phyloP scores from a whole-genome alignment of 2,329 filamentous ascomycete species.

The Penicillium sclerotiorum region DNA sequence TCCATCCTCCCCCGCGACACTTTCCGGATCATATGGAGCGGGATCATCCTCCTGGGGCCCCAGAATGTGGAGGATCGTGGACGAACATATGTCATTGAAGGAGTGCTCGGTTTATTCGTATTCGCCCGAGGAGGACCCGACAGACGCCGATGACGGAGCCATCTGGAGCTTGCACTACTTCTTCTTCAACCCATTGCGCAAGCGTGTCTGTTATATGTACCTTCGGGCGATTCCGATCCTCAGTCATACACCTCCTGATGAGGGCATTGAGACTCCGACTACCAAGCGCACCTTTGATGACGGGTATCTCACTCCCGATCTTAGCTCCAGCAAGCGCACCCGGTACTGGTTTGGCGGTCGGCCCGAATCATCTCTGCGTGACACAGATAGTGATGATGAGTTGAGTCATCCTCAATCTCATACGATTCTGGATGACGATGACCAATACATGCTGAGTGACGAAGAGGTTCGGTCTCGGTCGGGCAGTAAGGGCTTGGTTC shows the following conservation, averaged over 20 bases:
- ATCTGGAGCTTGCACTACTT: conserved; percentile 98
- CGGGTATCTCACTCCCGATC: conserved; percentile 52
- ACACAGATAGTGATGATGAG: conserved; percentile 46
- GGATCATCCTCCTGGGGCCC: conserved; percentile 73
- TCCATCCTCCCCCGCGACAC: conserved; percentile 44
- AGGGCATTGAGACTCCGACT: conserved; percentile 44
- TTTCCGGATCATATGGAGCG: conserved; percentile 51
- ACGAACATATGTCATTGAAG: conserved; percentile 90
- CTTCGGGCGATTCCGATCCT: conserved; percentile 77
- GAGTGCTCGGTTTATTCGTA: conserved; percentile 91
- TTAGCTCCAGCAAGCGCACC: conserved; percentile 75
- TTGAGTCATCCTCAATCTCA: conserved; percentile 34
- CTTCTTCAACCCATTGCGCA: conserved; percentile 91
- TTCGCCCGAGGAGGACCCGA: conserved; percentile 84
- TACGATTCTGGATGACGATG: conserved; percentile 43
- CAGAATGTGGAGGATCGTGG: conserved; percentile 86
- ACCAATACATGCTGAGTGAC: conserved; percentile 49
- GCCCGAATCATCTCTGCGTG: conserved; percentile 45
- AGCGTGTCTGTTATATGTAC: conserved; percentile 92
- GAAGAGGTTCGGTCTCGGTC: conserved; percentile 44
- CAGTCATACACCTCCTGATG: conserved; percentile 67
- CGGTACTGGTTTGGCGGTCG: conserved; percentile 83
- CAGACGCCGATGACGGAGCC: conserved; percentile 88
- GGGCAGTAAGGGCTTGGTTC: conserved; percentile 48
- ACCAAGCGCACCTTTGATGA: conserved; percentile 53